Evolutionary conservation across 768 basidiomycete species (phyloP).

Genomic region (Rhizopogon vesiculosus): DNA sequence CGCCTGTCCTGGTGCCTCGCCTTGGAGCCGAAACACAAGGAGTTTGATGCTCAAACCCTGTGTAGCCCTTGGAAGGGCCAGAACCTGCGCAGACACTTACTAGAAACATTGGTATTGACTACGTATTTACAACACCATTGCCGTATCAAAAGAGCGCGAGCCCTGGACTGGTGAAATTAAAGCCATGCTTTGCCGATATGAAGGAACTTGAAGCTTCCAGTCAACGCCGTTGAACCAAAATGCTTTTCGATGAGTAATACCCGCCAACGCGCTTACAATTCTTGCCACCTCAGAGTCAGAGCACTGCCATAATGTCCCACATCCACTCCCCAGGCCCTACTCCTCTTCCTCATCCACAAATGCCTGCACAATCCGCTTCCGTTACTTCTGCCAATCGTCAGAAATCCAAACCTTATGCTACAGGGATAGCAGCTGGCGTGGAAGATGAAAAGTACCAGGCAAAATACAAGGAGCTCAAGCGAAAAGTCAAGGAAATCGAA

Average conservation of each 20-base stretch:
- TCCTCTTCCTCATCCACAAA: constrained; percentile 35
- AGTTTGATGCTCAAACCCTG: neutral
- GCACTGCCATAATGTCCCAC: constrained; percentile 60
- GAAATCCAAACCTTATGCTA: constrained; percentile 44
- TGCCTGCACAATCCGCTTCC: constrained; percentile 26
- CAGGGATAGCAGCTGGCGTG: constrained; percentile 72
- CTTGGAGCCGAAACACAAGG: neutral
- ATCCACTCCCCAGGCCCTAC: constrained; percentile 53
- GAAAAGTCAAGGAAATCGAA: constrained; percentile 87
- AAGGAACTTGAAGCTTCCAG: too few relatives aligned
- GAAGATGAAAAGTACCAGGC: constrained; percentile 85
- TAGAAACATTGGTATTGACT: neutral
- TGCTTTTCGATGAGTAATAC: constrained; percentile 22
- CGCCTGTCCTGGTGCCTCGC: neutral
- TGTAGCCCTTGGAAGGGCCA: neutral
- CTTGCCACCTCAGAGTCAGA: constrained; percentile 22
- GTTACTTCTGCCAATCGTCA: constrained; percentile 33
- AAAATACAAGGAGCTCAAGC: constrained; percentile 85
- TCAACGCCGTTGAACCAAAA: constrained; percentile 21
- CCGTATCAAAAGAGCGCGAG: neutral
- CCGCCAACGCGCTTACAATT: constrained; percentile 25
- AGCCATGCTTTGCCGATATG: neutral
- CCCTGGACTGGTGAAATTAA: neutral
- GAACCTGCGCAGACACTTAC: too few relatives aligned
- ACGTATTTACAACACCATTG: neutral